Conservation (phyloP, 2,329 filamentous ascomycete species). For the Nothopassalora personata region DNA sequence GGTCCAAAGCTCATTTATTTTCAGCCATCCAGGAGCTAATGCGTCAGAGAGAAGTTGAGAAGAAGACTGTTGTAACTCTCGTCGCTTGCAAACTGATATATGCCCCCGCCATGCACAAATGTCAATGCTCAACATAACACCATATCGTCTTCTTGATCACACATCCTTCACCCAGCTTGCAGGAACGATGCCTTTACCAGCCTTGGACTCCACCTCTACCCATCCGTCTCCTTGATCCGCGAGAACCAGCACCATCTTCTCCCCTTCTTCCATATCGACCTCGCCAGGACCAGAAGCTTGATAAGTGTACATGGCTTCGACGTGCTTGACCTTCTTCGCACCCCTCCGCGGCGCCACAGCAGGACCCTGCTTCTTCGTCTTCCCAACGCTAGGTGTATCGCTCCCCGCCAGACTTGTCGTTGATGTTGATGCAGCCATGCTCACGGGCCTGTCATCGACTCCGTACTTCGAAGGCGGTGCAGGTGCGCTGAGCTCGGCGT, state of each 20-base stretch:
- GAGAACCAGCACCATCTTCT: constrained; percentile 83
- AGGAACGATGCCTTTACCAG: constrained; percentile 82
- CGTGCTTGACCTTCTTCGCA: constrained; percentile 82
- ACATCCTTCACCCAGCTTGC: constrained; percentile 85
- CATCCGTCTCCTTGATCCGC: constrained; percentile 89
- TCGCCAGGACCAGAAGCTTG: constrained; percentile 78
- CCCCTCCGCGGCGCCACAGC: constrained; percentile 68
- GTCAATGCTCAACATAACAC: not conserved
- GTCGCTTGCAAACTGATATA: not conserved
- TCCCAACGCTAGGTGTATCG: constrained; percentile 31
- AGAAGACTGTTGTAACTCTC: too few species aligned
- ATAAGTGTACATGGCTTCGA: constrained; percentile 91
- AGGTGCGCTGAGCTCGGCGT: constrained; percentile 59
- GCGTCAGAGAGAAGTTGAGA: not conserved
- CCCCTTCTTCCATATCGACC: constrained; percentile 85
- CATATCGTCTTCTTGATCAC: constrained; percentile 6
- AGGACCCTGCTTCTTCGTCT: constrained; percentile 77
- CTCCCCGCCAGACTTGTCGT: constrained; percentile 60
- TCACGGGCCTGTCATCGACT: constrained; percentile 36
- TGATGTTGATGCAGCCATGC: constrained; percentile 54
- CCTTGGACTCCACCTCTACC: constrained; percentile 81
- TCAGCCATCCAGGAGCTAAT: too few species aligned
- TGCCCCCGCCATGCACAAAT: constrained; percentile 1
- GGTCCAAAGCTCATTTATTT: too few species aligned
- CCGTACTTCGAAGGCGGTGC: constrained; percentile 12